These are phyloP conservation scores for Marasmius tenuissimus DNA, from an alignment of 1,284 basidiomycete species.

Conservation along the genomic window DNA sequence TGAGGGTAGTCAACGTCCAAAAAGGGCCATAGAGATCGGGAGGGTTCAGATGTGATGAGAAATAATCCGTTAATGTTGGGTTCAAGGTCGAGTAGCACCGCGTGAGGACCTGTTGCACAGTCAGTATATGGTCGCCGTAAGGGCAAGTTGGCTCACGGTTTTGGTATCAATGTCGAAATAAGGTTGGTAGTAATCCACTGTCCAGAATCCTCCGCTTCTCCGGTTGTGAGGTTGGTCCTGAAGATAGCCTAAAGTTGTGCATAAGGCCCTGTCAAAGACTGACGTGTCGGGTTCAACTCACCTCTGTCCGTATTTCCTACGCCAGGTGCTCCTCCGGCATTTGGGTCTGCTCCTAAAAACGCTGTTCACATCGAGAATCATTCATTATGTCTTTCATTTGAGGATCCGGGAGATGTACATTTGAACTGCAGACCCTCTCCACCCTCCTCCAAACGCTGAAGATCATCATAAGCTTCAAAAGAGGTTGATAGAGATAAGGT, in stretches of 20 bases:
- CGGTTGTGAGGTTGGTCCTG: slow-evolving; percentile 42
- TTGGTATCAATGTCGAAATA: slow-evolving; percentile 83
- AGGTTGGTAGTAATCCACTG: slow-evolving; percentile 74
- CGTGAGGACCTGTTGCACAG: slow-evolving; percentile 52
- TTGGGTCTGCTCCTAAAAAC: slow-evolving; percentile 46
- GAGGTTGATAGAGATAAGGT: not conserved
- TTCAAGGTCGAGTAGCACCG: slow-evolving; percentile 75
- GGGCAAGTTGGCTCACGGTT: slow-evolving; percentile 42
- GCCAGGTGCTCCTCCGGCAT: slow-evolving; percentile 26
- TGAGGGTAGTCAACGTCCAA: slow-evolving; percentile 92
- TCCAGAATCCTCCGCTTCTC: slow-evolving; percentile 65
- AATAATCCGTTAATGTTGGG: slow-evolving; percentile 58
- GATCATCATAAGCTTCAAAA: not conserved
- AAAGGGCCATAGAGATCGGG: slow-evolving; percentile 88
- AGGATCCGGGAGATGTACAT: slow-evolving; percentile 32
- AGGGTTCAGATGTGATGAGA: slow-evolving; percentile 63
- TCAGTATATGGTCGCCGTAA: not conserved
- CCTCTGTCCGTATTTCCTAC: slow-evolving; percentile 52
- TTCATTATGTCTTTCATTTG: too few species aligned
- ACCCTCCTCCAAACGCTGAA: slow-evolving; percentile 57
- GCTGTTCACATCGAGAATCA: slow-evolving; percentile 32
- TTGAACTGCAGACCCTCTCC: slow-evolving; percentile 67
- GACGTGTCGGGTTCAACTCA: slow-evolving; percentile 21
- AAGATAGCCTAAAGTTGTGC: slow-evolving; percentile 44
- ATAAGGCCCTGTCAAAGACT: not conserved